These are phyloP conservation scores for Penicillium arizonense DNA, from an alignment of 495 filamentous ascomycete genomes.

Conservation along the genomic window DNA sequence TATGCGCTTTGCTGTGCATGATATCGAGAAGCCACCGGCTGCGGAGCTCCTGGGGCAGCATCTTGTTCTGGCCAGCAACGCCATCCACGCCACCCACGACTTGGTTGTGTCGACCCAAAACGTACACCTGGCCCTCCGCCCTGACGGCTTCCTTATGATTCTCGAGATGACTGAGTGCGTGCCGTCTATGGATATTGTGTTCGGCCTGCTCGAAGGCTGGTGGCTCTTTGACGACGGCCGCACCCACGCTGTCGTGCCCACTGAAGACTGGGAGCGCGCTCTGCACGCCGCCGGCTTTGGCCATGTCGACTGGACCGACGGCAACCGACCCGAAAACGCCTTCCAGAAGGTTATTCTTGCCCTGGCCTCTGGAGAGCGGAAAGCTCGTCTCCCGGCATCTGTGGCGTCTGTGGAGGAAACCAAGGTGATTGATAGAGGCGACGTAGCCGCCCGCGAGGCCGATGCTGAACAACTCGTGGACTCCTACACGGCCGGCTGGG, in stretches of 20 bases:
- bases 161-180: slow-evolving; percentile 43
- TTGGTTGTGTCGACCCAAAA: slow-evolving; percentile 26
- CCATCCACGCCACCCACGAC: slow-evolving; percentile 48
- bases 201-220: slow-evolving; percentile 52
- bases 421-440: no score
- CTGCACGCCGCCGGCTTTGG: slow-evolving; percentile 43
- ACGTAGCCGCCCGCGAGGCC: slow-evolving; percentile 19
- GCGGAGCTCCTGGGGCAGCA: slow-evolving; percentile 39
- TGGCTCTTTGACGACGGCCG: slow-evolving; percentile 53
- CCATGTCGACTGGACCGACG: slow-evolving; percentile 50
- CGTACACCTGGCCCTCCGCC: slow-evolving; percentile 31
- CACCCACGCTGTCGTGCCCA: slow-evolving; percentile 37
- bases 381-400: slow-evolving; percentile 1
- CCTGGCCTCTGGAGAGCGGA: slow-evolving; percentile 35
- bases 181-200: slow-evolving; percentile 43
- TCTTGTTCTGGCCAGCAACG: slow-evolving; percentile 48
- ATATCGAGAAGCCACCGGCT: slow-evolving; percentile 43
- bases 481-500: slow-evolving; percentile 19
- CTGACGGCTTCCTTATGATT: slow-evolving; percentile 41
- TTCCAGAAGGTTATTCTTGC: slow-evolving; percentile 47
- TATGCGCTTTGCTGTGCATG: slow-evolving; percentile 40
- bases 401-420: no score
- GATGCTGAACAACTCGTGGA: slow-evolving; percentile 25
- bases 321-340: slow-evolving; percentile 35
- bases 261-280: slow-evolving; percentile 33